These are phyloP conservation scores for Ilyonectria destructans DNA, from an alignment of 2,329 filamentous ascomycete species.

Conservation along the genomic window DNA sequence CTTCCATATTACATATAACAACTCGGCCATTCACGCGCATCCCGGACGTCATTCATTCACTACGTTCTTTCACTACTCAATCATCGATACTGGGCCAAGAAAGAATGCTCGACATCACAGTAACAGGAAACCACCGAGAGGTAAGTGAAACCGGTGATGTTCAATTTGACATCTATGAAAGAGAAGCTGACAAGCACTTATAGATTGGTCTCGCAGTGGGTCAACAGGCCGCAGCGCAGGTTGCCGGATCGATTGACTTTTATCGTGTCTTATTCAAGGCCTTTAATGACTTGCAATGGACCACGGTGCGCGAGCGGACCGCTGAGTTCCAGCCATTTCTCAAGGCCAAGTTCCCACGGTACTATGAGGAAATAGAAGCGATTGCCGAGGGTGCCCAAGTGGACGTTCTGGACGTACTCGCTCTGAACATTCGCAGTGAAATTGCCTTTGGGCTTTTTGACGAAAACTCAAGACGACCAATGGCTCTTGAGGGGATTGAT, in stretches of 20 bases:
- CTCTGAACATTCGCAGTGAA: conserved; percentile 63
- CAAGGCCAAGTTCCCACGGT: not conserved
- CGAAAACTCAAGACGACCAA: conserved; percentile 1
- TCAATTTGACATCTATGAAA: not conserved
- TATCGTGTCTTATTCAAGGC: conserved; percentile 17
- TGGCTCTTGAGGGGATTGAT: conserved; percentile 55
- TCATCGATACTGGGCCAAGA: too few relatives aligned
- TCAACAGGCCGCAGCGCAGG: conserved; percentile 8
- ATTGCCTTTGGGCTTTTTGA: conserved; percentile 66
- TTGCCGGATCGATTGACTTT: conserved; percentile 5
- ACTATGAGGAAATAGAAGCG: conserved; percentile 62
- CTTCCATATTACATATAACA: too few relatives aligned
- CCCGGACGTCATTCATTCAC: too few relatives aligned
- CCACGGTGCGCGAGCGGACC: not conserved
- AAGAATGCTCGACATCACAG: too few relatives aligned
- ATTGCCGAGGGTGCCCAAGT: conserved; percentile 67
- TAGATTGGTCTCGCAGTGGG: conserved; percentile 13
- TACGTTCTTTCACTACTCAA: too few relatives aligned
- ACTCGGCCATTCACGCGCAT: too few relatives aligned
- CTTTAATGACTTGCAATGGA: conserved; percentile 1
- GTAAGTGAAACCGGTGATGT: too few relatives aligned
- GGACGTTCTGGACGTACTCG: conserved; percentile 67
- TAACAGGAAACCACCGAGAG: too few relatives aligned
- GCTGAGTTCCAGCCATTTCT: conserved; percentile 21
- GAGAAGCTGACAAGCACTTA: not conserved